Evolutionary conservation across 768 basidiomycete species (phyloP).

Genomic region (Amyloporia xantha): DNA sequence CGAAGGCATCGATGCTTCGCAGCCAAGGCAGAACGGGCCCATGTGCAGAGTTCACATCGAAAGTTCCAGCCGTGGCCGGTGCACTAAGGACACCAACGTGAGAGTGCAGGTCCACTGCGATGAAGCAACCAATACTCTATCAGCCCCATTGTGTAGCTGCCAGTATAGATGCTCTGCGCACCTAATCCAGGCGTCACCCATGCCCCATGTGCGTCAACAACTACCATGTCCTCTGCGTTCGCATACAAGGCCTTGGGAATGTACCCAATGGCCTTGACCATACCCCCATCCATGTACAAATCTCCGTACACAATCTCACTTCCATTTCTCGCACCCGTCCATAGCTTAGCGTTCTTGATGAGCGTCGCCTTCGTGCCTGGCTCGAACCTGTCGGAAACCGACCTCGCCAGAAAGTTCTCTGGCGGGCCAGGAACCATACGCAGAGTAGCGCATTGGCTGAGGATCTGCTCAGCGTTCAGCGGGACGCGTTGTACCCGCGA

Average conservation of each 20-base stretch:
- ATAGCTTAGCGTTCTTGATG: conserved; percentile 65
- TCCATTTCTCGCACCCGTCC: conserved; percentile 54
- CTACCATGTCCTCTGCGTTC: conserved; percentile 37
- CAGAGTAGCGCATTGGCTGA: conserved; percentile 26
- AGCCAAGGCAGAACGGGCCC: conserved; percentile 74
- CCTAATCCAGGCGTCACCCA: conserved; percentile 66
- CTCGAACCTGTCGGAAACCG: conserved; percentile 57
- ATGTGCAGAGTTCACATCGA: conserved; percentile 48
- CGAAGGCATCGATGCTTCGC: conserved; percentile 75
- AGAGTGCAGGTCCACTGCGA: conserved; percentile 41
- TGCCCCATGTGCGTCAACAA: conserved; percentile 51
- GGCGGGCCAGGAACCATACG: conserved; percentile 24
- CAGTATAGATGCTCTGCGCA: conserved; percentile 25
- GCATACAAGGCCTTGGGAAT: conserved; percentile 33
- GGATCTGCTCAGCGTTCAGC: conserved; percentile 20
- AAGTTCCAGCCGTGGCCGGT: conserved; percentile 45
- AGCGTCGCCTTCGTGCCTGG: conserved; percentile 57
- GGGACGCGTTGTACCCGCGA: conserved; percentile 14
- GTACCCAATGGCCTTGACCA: conserved; percentile 53
- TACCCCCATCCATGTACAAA: conserved; percentile 60
- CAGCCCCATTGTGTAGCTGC: conserved; percentile 12
- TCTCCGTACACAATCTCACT: conserved; percentile 51
- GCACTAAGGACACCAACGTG: conserved; percentile 69
- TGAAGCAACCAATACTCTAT: too few relatives aligned
- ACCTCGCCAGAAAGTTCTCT: conserved; percentile 23